Evolutionary conservation across 2,329 filamentous ascomycete genomes (phyloP).

Genomic region (Colletotrichum graminicola): DNA sequence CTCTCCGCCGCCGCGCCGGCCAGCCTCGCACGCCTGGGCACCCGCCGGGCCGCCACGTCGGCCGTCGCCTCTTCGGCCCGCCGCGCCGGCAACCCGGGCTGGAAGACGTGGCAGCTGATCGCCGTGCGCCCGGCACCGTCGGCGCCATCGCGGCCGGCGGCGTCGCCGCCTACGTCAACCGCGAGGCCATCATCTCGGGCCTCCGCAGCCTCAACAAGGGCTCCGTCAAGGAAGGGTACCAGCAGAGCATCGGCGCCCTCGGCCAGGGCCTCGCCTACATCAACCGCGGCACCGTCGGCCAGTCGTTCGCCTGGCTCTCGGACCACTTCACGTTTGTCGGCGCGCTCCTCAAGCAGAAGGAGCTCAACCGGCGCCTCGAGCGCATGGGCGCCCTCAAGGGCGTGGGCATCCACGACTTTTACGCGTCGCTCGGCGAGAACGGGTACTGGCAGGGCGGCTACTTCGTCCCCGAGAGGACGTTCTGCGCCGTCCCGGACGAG

Average conservation of each 20-base stretch:
- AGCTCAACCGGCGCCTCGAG: conserved; percentile 76
- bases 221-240: conserved; percentile 62
- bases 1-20: conserved; percentile 63
- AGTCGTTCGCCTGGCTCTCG: conserved; percentile 81
- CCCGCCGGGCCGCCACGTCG: conserved; percentile 47
- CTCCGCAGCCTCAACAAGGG: conserved; percentile 62
- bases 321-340: conserved; percentile 90
- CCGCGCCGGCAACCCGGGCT: conserved; percentile 53
- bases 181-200: conserved; percentile 72
- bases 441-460: conserved; percentile 72
- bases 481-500: conserved; percentile 77
- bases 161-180: conserved; percentile 84
- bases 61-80: conserved; percentile 40
- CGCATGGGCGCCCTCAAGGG: conserved; percentile 71
- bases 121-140: conserved; percentile 84
- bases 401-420: conserved; percentile 80
- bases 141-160: conserved; percentile 85
- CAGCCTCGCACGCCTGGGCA: conserved; percentile 55
- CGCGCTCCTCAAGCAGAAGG: conserved; percentile 78
- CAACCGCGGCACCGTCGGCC: conserved; percentile 70
- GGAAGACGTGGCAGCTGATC: conserved; percentile 71
- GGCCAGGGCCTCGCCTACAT: conserved; percentile 69
- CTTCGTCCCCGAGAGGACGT: conserved; percentile 78
- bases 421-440: conserved; percentile 80
- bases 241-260: conserved; percentile 61